phyloP scores from a whole-genome alignment of 2,329 filamentous ascomycete species.

The Alternaria tenuissima region DNA sequence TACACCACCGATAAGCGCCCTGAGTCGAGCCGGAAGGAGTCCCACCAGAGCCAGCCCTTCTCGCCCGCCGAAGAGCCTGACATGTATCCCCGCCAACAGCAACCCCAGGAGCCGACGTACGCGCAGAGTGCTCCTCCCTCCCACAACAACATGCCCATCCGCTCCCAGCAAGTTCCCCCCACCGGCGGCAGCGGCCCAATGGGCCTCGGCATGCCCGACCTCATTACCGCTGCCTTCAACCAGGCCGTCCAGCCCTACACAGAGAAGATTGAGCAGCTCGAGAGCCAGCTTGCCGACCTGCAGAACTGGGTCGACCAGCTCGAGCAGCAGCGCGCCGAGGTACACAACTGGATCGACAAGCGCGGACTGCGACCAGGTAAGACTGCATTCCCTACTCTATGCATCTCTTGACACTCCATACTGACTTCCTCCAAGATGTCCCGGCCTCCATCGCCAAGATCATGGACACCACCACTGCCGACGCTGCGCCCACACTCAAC shows the following conservation, averaged over 20 bases:
- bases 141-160: conserved; percentile 33
- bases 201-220: conserved; percentile 58
- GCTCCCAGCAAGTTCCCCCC: conserved; percentile 35
- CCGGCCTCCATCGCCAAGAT: conserved; percentile 61
- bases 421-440: conserved; percentile 56
- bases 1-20: conserved; percentile 51
- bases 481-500: conserved; percentile 61
- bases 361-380: conserved; percentile 61
- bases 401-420: neutral
- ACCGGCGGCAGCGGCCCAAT: conserved; percentile 32
- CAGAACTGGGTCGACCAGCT: conserved; percentile 60
- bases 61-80: conserved; percentile 42
- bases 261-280: conserved; percentile 62
- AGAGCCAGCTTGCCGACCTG: conserved; percentile 61
- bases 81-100: conserved; percentile 57
- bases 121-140: conserved; percentile 28
- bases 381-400: conserved; percentile 13
- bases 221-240: conserved; percentile 62
- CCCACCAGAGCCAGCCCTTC: conserved; percentile 40
- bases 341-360: conserved; percentile 65
- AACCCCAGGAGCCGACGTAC: conserved; percentile 50
- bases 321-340: conserved; percentile 60
- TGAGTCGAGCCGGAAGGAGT: conserved; percentile 51
- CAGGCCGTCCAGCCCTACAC: conserved; percentile 61
- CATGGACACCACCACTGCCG: conserved; percentile 60